Conservation (phyloP, 164 flowering plant genomes). For the Kalanchoe fedtschenkoi region DNA sequence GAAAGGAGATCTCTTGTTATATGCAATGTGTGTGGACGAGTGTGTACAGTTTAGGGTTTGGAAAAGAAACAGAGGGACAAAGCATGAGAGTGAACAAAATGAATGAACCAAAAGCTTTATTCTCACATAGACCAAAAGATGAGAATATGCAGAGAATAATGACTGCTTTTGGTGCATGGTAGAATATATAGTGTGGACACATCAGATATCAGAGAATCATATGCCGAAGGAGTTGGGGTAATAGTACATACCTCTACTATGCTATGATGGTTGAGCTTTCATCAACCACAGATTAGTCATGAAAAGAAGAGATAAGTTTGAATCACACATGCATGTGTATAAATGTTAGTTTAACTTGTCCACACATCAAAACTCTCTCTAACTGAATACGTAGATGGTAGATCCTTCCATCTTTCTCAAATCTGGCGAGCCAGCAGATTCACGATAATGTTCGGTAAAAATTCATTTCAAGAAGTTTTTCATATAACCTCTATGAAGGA, state of each 20-base stretch:
- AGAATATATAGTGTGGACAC: not conserved
- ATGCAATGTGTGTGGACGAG: not conserved
- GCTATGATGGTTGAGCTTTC: not conserved
- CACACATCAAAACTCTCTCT: not conserved
- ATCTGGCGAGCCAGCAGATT: not conserved
- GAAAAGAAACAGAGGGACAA: not conserved
- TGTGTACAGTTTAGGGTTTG: not conserved
- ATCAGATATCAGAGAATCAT: not conserved
- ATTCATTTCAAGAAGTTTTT: no score
- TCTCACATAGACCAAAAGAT: not conserved
- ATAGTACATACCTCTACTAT: not conserved
- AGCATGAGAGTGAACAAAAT: not conserved
- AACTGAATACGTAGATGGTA: no score
- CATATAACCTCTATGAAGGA: no score
- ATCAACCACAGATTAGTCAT: not conserved
- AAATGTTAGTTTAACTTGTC: no score
- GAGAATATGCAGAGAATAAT: not conserved
- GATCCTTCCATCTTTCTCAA: not conserved
- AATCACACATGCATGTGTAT: no score
- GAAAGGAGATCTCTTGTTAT: no score
- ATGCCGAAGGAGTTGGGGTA: not conserved
- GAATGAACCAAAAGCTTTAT: constrained; percentile 1
- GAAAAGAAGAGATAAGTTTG: constrained; percentile 1
- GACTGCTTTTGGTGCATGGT: not conserved
- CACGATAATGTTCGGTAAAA: no score